Percentiles rank a stretch among this genome's conserved stretches.
Conservation (phyloP, 352 stramenopile species). For the Stramenopiles sp. region DNA sequence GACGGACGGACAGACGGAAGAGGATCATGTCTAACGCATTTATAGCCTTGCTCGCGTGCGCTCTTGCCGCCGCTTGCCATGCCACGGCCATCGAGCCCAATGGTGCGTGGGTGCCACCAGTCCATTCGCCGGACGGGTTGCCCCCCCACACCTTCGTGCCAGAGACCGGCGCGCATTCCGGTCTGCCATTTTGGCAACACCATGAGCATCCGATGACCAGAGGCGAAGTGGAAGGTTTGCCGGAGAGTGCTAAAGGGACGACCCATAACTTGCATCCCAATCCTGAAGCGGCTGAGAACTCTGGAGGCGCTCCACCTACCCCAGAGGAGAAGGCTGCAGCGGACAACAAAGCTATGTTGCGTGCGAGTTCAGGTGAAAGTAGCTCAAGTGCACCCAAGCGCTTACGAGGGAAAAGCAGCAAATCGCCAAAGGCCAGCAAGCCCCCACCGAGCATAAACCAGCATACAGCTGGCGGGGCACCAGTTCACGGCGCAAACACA, state of each 20-base stretch:
- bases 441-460: not conserved
- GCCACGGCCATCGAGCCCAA: too few relatives aligned
- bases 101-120: not conserved
- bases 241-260: not conserved
- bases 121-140: not conserved
- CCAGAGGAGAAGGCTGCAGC: not conserved
- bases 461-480: not conserved
- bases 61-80: too few relatives aligned
- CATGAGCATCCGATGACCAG: not conserved
- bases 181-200: not conserved
- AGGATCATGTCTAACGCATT: too few relatives aligned
- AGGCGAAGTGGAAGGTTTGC: not conserved
- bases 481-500: not conserved
- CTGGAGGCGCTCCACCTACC: not conserved
- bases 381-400: not conserved
- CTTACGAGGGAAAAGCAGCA: not conserved
- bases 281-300: not conserved
- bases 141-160: not conserved
- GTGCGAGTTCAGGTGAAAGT: not conserved
- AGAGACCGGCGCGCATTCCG: not conserved
- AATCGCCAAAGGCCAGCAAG: not conserved
- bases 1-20: too few relatives aligned
- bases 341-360: not conserved
- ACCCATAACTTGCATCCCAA: conserved; percentile 1
- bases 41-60: too few relatives aligned